These are phyloP conservation scores for Staphylotrichum longicolle DNA, from an alignment of 495 filamentous ascomycete genomes.

Conservation along the genomic window DNA sequence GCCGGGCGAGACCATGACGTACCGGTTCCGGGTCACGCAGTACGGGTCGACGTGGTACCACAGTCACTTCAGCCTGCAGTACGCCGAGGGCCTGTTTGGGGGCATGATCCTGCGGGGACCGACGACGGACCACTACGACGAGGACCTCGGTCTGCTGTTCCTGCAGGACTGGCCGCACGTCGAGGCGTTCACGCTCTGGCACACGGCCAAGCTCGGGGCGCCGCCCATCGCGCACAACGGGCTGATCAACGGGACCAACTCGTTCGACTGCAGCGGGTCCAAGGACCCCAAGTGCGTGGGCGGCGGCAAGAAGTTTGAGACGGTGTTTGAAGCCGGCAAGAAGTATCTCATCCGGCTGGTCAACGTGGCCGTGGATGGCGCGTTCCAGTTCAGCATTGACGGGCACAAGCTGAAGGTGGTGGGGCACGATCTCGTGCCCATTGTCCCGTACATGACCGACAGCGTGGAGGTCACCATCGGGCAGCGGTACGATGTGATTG, in stretches of 20 bases:
- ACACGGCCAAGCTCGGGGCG: neutral
- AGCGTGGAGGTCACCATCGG: slow-evolving; percentile 58
- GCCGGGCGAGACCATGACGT: slow-evolving; percentile 4
- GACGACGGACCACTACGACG: slow-evolving; percentile 9
- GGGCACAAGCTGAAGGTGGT: slow-evolving; percentile 53
- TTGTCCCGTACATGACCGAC: slow-evolving; percentile 49
- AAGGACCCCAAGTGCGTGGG: slow-evolving; percentile 28
- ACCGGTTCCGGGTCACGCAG: slow-evolving; percentile 8
- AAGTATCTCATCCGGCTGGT: slow-evolving; percentile 54
- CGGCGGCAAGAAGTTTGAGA: slow-evolving; percentile 9
- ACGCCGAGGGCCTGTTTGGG: slow-evolving; percentile 8
- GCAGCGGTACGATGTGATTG: slow-evolving; percentile 67
- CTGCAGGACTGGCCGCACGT: slow-evolving; percentile 11
- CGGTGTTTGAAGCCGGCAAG: slow-evolving; percentile 37
- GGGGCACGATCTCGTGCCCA: slow-evolving; percentile 50
- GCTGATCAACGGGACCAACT: slow-evolving; percentile 40
- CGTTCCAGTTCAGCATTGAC: slow-evolving; percentile 46
- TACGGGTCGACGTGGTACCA: slow-evolving; percentile 14
- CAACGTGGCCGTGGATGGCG: slow-evolving; percentile 47
- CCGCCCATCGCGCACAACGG: slow-evolving; percentile 24
- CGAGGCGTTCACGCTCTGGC: neutral
- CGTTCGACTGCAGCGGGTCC: slow-evolving; percentile 32
- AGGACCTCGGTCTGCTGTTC: slow-evolving; percentile 11
- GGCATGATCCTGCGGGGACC: slow-evolving; percentile 9
- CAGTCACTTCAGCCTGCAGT: slow-evolving; percentile 11